Evolutionary conservation across 805 yeast species (phyloP).

Genomic region (Candida stauntonica): DNA sequence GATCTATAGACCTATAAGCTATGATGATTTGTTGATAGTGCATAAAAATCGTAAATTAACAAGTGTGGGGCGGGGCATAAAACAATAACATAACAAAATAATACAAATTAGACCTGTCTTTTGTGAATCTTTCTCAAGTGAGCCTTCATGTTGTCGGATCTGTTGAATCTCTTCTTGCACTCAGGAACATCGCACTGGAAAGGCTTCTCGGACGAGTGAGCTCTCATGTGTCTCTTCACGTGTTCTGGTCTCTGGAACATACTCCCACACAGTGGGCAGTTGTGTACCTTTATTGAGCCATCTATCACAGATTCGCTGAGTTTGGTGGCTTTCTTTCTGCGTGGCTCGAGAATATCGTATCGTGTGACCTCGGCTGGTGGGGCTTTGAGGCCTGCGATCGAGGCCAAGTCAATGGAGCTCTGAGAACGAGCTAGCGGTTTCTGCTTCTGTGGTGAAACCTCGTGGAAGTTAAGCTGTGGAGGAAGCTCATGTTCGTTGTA

Average conservation of each 20-base stretch:
- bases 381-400: constrained; percentile 8
- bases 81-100: no score
- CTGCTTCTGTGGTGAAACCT: constrained; percentile 2
- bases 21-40: no score
- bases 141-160: constrained; percentile 77
- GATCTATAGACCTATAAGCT: not conserved
- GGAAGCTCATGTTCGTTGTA: not conserved
- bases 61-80: no score
- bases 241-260: constrained; percentile 68
- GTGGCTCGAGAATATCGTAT: constrained; percentile 16
- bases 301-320: not conserved
- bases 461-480: not conserved
- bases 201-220: constrained; percentile 80
- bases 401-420: constrained; percentile 14
- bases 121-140: constrained; percentile 64
- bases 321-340: constrained; percentile 36
- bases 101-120: not conserved
- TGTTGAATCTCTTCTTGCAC: constrained; percentile 65
- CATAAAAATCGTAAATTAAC: no score
- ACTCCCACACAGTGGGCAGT: constrained; percentile 60
- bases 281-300: constrained; percentile 46
- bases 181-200: constrained; percentile 55
- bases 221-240: constrained; percentile 67
- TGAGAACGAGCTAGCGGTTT: constrained; percentile 13
- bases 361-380: constrained; percentile 13